Percentiles rank a stretch among this genome's conserved stretches.
These are phyloP conservation scores for Hygrophila difformis DNA, from an alignment of 257 asterid genomes.

Conservation along the genomic window DNA sequence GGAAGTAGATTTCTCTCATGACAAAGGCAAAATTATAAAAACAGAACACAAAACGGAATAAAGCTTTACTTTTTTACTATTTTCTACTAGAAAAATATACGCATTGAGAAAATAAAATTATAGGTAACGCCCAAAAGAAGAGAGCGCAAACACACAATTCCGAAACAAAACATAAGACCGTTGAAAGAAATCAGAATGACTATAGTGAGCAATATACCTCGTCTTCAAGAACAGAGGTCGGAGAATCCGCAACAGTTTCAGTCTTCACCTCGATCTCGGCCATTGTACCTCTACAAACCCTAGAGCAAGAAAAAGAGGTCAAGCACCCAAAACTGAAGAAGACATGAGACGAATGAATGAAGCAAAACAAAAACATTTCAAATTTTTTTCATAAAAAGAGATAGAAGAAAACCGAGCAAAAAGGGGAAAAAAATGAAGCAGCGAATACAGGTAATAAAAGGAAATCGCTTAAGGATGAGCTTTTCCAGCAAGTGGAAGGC, in stretches of 20 bases:
- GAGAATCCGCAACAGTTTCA: conserved; percentile 63
- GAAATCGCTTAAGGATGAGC: no score
- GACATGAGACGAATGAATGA: background rate
- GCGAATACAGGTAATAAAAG: no score
- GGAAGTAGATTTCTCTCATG: no score
- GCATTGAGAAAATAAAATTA: background rate
- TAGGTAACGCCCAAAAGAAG: background rate
- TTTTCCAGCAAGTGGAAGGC: no score
- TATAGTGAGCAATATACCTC: no score
- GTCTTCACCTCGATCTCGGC: conserved; percentile 50
- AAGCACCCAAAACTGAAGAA: background rate
- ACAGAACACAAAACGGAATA: no score
- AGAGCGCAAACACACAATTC: background rate
- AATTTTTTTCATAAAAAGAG: background rate
- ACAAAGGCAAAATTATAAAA: no score
- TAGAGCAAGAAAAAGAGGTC: conserved; percentile 4
- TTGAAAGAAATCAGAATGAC: background rate
- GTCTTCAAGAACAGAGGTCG: conserved; percentile 93
- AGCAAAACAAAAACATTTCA: background rate
- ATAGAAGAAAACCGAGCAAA: background rate
- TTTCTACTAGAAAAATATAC: no score
- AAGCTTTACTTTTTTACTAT: no score
- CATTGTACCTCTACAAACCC: conserved; percentile 32
- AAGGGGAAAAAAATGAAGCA: conserved; percentile 1
- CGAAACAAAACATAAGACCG: background rate